Conservation (phyloP, 192 early-diverging fungal genomes). For the Cetraspora pellucida region DNA sequence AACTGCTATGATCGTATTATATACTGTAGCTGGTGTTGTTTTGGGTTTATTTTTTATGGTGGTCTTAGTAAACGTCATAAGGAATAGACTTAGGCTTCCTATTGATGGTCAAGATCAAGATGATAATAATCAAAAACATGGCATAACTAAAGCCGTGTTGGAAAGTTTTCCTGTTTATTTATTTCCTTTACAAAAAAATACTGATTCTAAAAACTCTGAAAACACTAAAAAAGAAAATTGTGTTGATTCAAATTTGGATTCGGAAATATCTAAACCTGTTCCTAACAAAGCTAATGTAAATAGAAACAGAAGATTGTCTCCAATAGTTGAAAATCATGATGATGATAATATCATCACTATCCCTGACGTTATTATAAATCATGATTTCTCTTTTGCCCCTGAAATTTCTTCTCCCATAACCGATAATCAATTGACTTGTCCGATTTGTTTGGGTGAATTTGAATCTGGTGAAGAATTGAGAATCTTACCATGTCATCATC, state of each 20-base stretch:
- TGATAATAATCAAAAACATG: background rate
- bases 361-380: background rate
- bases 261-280: background rate
- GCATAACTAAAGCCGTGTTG: slow-evolving; percentile 20
- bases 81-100: background rate
- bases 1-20: slow-evolving; percentile 27
- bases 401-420: background rate
- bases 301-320: too few species aligned
- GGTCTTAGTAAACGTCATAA: slow-evolving; percentile 18
- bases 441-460: slow-evolving; percentile 36
- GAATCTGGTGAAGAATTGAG: slow-evolving; percentile 31
- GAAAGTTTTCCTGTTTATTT: slow-evolving; percentile 33
- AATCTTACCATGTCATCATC: slow-evolving; percentile 28
- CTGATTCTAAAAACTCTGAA: background rate
- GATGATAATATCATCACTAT: background rate
- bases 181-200: slow-evolving; percentile 2
- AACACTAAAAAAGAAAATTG: slow-evolving; percentile 1
- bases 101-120: background rate
- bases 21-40: slow-evolving; percentile 24
- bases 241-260: background rate
- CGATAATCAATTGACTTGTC: slow-evolving; percentile 30
- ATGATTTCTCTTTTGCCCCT: background rate
- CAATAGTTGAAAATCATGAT: too few species aligned
- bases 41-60: slow-evolving; percentile 29
- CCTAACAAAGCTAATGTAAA: too few species aligned